phyloP scores from a whole-genome alignment of 2,329 filamentous ascomycete species.

The Huntiella moniliformis region DNA sequence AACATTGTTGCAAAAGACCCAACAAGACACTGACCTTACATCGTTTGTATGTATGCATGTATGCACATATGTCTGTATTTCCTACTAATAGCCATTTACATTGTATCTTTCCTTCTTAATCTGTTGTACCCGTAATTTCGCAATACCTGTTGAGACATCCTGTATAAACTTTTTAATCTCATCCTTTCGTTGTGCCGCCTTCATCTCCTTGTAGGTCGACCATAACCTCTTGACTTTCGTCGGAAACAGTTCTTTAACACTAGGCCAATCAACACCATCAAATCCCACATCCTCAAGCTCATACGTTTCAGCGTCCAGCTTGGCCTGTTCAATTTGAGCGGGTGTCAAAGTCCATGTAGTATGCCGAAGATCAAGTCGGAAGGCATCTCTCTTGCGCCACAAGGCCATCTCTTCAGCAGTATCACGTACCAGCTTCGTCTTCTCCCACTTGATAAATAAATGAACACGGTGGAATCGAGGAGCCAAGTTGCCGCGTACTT shows the following conservation, averaged over 20 bases:
- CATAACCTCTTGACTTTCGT: not conserved
- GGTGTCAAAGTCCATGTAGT: constrained; percentile 32
- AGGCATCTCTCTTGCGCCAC: constrained; percentile 35
- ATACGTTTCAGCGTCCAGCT: constrained; percentile 12
- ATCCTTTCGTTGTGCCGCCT: not conserved
- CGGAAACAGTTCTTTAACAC: constrained; percentile 13
- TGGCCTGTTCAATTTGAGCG: constrained; percentile 23
- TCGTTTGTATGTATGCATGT: too few relatives aligned
- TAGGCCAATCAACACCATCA: constrained; percentile 12
- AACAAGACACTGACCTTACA: too few relatives aligned
- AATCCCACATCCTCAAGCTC: not conserved
- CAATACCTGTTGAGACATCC: not conserved
- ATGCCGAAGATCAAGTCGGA: constrained; percentile 29
- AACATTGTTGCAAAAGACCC: too few relatives aligned
- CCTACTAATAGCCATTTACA: too few relatives aligned
- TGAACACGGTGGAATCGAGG: constrained; percentile 6
- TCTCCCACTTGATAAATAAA: constrained; percentile 31
- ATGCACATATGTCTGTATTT: too few relatives aligned
- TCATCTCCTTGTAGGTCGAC: not conserved
- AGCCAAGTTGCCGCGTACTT: constrained; percentile 34
- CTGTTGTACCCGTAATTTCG: not conserved
- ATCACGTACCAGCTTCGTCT: constrained; percentile 26
- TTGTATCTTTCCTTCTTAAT: not conserved
- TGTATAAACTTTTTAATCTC: not conserved
- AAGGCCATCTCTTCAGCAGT: constrained; percentile 39